Conservation (phyloP, 768 basidiomycete genomes). For the Astraeus odoratus region DNA sequence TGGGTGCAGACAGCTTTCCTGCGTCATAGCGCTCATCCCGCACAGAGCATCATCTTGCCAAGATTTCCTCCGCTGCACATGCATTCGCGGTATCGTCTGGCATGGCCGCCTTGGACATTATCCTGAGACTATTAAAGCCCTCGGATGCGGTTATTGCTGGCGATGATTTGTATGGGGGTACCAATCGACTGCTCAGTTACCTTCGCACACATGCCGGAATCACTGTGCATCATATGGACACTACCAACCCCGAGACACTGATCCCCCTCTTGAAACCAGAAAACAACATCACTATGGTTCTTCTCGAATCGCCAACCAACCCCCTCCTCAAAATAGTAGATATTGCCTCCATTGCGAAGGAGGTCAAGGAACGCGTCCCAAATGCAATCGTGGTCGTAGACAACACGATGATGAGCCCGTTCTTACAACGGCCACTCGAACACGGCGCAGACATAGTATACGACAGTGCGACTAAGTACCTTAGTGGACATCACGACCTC, state of each 20-base stretch:
- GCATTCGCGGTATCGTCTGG: slow-evolving; percentile 93
- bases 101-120: slow-evolving; percentile 96
- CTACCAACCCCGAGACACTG: slow-evolving; percentile 64
- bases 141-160: slow-evolving; percentile 95
- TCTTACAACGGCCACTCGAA: slow-evolving; percentile 90
- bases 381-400: slow-evolving; percentile 86
- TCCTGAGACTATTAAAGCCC: slow-evolving; percentile 88
- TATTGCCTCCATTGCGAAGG: slow-evolving; percentile 71
- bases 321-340: slow-evolving; percentile 94
- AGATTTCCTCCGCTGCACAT: slow-evolving; percentile 89
- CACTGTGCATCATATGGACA: slow-evolving; percentile 89
- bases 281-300: slow-evolving; percentile 85
- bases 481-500: slow-evolving; percentile 96
- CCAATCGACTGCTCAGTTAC: slow-evolving; percentile 90
- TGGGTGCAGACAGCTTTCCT: slow-evolving; percentile 29
- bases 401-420: slow-evolving; percentile 99
- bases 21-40: background rate
- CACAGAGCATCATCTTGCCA: slow-evolving; percentile 92
- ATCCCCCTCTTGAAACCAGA: slow-evolving; percentile 52
- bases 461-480: slow-evolving; percentile 96
- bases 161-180: slow-evolving; percentile 96
- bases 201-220: slow-evolving; percentile 84
- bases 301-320: slow-evolving; percentile 96
- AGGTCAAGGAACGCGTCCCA: slow-evolving; percentile 77
- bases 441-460: slow-evolving; percentile 97